These are phyloP conservation scores for Pugionium dolabratum DNA, from an alignment of 345 rosid species.

Conservation along the genomic window DNA sequence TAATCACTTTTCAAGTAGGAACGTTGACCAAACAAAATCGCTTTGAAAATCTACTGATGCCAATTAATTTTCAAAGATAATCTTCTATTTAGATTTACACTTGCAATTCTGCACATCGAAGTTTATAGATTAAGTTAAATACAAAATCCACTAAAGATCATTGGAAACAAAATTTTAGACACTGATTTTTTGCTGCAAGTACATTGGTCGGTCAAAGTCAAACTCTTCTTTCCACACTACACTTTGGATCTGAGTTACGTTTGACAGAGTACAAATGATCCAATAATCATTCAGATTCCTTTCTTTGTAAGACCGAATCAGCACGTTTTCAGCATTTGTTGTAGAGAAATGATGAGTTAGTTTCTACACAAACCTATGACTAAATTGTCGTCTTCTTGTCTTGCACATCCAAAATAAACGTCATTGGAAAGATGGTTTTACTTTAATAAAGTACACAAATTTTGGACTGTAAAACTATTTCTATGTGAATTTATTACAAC, in stretches of 20 bases:
- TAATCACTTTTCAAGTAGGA: slow-evolving; percentile 36
- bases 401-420: not conserved
- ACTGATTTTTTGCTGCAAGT: slow-evolving; percentile 19
- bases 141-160: not conserved
- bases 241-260: slow-evolving; percentile 32
- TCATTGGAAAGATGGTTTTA: not conserved
- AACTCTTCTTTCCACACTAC: slow-evolving; percentile 34
- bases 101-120: slow-evolving; percentile 9
- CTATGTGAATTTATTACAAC: too few relatives aligned
- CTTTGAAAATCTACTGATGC: slow-evolving; percentile 53
- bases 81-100: slow-evolving; percentile 6
- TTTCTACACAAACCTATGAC: not conserved
- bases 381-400: not conserved
- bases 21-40: slow-evolving; percentile 37
- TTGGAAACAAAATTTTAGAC: slow-evolving; percentile 5
- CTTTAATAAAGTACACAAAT: too few relatives aligned
- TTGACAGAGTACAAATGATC: slow-evolving; percentile 28
- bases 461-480: too few relatives aligned
- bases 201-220: slow-evolving; percentile 42
- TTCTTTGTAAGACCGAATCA: not conserved
- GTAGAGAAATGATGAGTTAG: not conserved
- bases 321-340: not conserved
- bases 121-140: not conserved
- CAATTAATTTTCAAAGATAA: slow-evolving; percentile 27
- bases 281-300: slow-evolving; percentile 25